Percentiles rank a stretch among this genome's conserved stretches.
phyloP scores from a whole-genome alignment of 139 green algal species.

The Volvox africanus region DNA sequence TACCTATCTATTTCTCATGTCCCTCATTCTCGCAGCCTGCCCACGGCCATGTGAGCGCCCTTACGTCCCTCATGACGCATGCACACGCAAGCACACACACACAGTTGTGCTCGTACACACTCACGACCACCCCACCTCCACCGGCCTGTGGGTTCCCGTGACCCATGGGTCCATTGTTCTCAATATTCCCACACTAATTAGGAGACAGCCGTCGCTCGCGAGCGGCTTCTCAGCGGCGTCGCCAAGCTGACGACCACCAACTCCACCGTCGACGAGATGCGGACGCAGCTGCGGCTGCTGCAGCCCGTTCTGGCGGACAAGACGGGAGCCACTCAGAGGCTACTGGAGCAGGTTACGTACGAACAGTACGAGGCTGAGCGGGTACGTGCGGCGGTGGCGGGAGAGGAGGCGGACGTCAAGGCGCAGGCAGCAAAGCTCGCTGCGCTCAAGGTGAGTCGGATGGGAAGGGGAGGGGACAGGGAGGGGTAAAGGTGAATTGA shows the following conservation, averaged over 20 bases:
- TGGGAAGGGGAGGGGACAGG: neutral
- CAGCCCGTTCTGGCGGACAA: constrained; percentile 85
- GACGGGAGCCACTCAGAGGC: constrained; percentile 68
- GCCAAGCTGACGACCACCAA: constrained; percentile 84
- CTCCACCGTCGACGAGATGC: constrained; percentile 82
- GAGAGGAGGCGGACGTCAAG: constrained; percentile 75
- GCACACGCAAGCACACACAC: neutral
- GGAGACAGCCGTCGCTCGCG: constrained; percentile 64
- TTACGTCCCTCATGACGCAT: neutral
- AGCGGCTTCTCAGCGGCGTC: constrained; percentile 84
- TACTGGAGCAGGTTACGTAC: constrained; percentile 72
- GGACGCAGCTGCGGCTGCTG: constrained; percentile 77
- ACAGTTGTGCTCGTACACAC: no score
- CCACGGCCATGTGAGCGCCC: neutral
- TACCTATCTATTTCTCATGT: no score
- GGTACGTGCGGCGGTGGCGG: constrained; percentile 70
- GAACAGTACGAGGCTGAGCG: constrained; percentile 76
- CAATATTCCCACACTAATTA: neutral
- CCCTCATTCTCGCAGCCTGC: no score
- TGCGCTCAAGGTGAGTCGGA: constrained; percentile 32
- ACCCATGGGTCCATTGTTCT: neutral
- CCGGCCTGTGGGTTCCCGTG: neutral
- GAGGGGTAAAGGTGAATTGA: neutral
- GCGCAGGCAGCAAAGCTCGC: constrained; percentile 35
- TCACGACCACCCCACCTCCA: neutral